Evolutionary conservation across 1,139 yeast genomes (phyloP).

Genomic region (Magnusiomyces paraingens): DNA sequence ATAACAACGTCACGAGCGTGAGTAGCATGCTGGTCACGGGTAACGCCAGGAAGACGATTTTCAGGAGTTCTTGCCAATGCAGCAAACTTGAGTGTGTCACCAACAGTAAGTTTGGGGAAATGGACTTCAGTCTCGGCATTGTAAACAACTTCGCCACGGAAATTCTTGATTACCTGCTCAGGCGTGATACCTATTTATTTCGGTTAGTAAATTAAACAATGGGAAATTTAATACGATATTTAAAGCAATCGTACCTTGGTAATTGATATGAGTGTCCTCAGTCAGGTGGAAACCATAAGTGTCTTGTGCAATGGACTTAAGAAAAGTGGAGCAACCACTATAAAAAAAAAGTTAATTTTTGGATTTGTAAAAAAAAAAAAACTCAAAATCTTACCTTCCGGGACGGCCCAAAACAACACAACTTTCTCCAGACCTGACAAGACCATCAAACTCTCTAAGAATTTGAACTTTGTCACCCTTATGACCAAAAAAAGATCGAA

Average conservation of each 20-base stretch:
- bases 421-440: conserved; percentile 62
- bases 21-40: conserved; percentile 51
- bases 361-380: background rate
- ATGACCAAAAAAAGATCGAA: conserved; percentile 26
- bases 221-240: too few relatives aligned
- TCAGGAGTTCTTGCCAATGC: conserved; percentile 59
- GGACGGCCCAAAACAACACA: conserved; percentile 77
- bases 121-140: conserved; percentile 69
- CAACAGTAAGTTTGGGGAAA: conserved; percentile 67
- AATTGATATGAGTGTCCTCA: conserved; percentile 39
- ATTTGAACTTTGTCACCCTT: conserved; percentile 44
- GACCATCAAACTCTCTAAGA: conserved; percentile 60
- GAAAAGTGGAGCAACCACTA: conserved; percentile 65
- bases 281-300: conserved; percentile 65
- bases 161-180: conserved; percentile 45
- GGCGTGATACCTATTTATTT: conserved; percentile 44
- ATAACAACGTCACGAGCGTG: conserved; percentile 59
- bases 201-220: too few relatives aligned
- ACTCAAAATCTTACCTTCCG: conserved; percentile 34
- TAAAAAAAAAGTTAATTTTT: background rate
- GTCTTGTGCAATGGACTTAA: conserved; percentile 62
- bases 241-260: conserved; percentile 49
- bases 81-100: conserved; percentile 61
- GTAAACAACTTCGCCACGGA: conserved; percentile 65
- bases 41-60: conserved; percentile 53